phyloP scores from a whole-genome alignment of 106 monocot genomes.

The Ottelia alismoides region DNA sequence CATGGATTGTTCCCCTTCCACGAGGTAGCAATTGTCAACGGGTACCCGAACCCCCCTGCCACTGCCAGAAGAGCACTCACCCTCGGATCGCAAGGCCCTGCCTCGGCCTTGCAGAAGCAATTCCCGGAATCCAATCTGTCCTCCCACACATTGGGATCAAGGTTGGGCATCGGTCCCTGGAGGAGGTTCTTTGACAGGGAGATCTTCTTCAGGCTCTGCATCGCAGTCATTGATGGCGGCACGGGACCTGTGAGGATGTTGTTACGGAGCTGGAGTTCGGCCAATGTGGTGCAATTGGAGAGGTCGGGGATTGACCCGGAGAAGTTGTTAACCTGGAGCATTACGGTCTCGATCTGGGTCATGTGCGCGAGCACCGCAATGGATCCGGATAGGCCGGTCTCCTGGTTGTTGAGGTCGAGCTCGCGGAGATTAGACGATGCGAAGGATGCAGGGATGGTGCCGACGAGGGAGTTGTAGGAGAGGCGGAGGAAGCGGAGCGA shows the following conservation, averaged over 20 bases:
- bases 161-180: background rate
- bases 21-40: background rate
- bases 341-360: background rate
- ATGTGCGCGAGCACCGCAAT: background rate
- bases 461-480: background rate
- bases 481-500: background rate
- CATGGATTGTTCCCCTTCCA: too few relatives aligned
- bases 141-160: background rate
- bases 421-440: background rate
- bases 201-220: background rate
- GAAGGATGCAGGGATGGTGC: background rate
- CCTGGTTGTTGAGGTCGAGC: background rate
- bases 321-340: background rate
- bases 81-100: background rate
- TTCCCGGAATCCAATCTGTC: background rate
- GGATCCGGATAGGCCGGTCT: background rate
- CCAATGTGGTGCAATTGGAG: background rate
- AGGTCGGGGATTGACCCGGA: background rate
- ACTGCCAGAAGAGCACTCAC: background rate
- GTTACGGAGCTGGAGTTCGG: background rate
- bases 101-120: background rate
- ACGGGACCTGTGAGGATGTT: background rate
- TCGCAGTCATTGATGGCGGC: background rate
- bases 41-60: background rate
- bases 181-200: background rate